Evolutionary conservation across 2,329 filamentous ascomycete species (phyloP), one percentile per base, ranked within the genome.

Genomic region (Onygenales sp.): DNA sequence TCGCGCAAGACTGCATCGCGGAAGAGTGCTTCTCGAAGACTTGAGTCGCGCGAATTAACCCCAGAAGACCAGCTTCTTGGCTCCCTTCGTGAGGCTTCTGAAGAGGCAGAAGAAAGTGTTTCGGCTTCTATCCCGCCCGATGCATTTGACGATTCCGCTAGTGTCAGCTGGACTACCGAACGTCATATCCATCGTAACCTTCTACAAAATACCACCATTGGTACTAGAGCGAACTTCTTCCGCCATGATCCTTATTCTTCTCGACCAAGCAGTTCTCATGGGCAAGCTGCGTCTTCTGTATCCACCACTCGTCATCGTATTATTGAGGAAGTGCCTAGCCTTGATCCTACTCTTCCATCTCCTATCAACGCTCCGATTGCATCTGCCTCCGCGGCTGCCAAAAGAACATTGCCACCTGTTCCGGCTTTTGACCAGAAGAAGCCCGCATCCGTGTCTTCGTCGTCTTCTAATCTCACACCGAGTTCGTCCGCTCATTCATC

Each of bases 21-120:
- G n/a, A 31, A 17, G 9, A n/a, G 13, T 35, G 11, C 21, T 38
- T 32, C 44, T 33, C 47, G 54, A 10, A 49, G 44, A 5, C 9
- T 13, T 9, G 31, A 41, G 21, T 32, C 43, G 50, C 43, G 59
- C 45, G 17, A 61, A 56, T 10, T 43, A 47, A 59, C 61, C 7
- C 64, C 54, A 46, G 60, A 59, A 52, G 60, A 51, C 41, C 62
- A 59, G 56, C 62, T 46, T 57, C 57, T 54, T 53, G 58, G 50
- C 52, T 55, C 48, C 43, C 45, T 57, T 57, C 61, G 43, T 56
- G 58, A 51, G 57, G 61, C 55, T 36, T 58, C 58, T 27, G 46
- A 49, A 49, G 41, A 43, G 7, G 41, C 41, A n/a, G 46, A 49
- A n/a, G 46, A 49, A 11, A 27, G 21, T 27, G n/a, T 3, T 21